A percentile compares a stretch with the other conserved stretches of the same genome.
Conservation (phyloP, 352 stramenopile species). For the Globisporangium spinosum region DNA sequence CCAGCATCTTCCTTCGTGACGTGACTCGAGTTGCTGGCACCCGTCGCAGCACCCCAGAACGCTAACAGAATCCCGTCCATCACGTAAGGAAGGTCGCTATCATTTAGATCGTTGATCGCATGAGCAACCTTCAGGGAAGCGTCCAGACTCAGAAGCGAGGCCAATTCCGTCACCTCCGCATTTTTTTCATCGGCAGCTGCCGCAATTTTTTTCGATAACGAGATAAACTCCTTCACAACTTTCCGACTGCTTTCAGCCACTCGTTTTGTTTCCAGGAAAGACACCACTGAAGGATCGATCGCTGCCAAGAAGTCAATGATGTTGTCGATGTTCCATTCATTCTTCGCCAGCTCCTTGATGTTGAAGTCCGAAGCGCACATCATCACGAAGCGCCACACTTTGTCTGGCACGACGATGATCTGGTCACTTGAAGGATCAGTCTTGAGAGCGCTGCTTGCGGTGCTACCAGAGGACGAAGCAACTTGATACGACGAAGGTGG, state of each 20-base stretch:
- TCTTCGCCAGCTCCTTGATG: constrained; percentile 22
- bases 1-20: constrained; percentile 14
- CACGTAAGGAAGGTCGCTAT: neutral
- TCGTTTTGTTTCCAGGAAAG: constrained; percentile 30
- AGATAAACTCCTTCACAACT: constrained; percentile 32
- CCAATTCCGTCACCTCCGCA: constrained; percentile 15
- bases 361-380: constrained; percentile 25
- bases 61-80: constrained; percentile 8
- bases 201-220: constrained; percentile 17
- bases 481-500: constrained; percentile 30
- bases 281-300: constrained; percentile 12
- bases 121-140: constrained; percentile 28
- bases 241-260: constrained; percentile 20
- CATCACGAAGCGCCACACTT: constrained; percentile 40
- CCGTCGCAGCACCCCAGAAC: constrained; percentile 23
- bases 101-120: constrained; percentile 19
- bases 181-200: constrained; percentile 6
- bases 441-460: neutral
- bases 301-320: constrained; percentile 22
- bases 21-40: neutral
- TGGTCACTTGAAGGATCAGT: neutral
- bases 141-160: constrained; percentile 21
- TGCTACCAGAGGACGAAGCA: neutral
- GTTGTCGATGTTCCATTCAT: constrained; percentile 37
- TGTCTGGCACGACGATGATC: constrained; percentile 27